Evolutionary conservation across 768 basidiomycete genomes (phyloP), one percentile per base, ranked within the genome.

Genomic region (Coprinopsis sp.): DNA sequence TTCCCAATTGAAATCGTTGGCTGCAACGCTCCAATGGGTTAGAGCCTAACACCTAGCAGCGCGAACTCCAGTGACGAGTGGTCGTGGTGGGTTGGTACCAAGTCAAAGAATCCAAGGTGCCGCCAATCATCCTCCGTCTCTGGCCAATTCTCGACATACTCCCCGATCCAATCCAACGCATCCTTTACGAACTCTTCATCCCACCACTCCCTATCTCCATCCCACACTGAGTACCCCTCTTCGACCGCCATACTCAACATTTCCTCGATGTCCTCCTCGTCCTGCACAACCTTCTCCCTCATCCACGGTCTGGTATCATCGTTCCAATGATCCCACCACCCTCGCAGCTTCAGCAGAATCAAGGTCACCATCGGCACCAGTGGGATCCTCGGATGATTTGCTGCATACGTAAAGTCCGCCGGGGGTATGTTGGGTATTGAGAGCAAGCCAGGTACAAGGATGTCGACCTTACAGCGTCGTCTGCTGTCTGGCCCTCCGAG

Each of bases 401-500:
- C 19, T 12, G 37, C 30, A n/a, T 23, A 21, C 4, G 25, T 5
- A 13, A 47, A 13, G 3, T 40, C 21, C 6, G 29, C 38, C 16
- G 23, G 5, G 10, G 6, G 19, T 14, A 47, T 7, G n/a, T 29
- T n/a, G 14, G 46, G 46, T 11, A 47, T 47, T 21, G 29, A 31
- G 3, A 47, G 46, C n/a, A 37, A 24, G 6, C 51, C 51, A 14
- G 51, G 51, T 7, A 51, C 23, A n/a, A 51, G 46, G 19, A 51
- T 48, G 18, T 51, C 51, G 36, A 51, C 51, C 44, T 47, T 51
- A 33, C 51, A 51, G n/a, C 28, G 13, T n/a, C 30, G 31, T 16
- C 27, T 36, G 27, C 39, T 41, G 10, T 36, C 13, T n/a, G n/a
- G n/a, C 16, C 37, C 7, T 22, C 19, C 18, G 10, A 38, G 22